These are phyloP conservation scores for Starmerella gropengiesseri DNA, from an alignment of 805 yeast genomes.

Conservation along the genomic window DNA sequence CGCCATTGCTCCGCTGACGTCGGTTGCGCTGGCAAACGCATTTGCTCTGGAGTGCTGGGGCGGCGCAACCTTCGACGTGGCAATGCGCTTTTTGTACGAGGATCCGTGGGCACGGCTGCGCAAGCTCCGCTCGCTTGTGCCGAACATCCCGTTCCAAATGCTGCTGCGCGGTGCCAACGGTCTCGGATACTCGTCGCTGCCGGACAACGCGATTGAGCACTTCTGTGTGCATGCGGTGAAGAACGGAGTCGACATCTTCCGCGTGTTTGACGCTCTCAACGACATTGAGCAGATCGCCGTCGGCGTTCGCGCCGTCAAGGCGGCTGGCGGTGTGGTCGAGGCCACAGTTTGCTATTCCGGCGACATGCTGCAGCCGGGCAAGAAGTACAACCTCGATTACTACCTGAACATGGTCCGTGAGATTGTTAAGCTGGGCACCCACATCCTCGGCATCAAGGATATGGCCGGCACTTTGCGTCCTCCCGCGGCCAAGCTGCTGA, in stretches of 20 bases:
- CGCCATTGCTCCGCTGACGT: slow-evolving; percentile 88
- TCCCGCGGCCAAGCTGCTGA: slow-evolving; percentile 71
- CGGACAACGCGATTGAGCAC: slow-evolving; percentile 97
- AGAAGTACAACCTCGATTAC: slow-evolving; percentile 90
- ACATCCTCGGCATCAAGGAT: slow-evolving; percentile 93
- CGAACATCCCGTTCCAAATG: slow-evolving; percentile 99
- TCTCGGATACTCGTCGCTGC: slow-evolving; percentile 93
- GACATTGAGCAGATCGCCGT: slow-evolving; percentile 94
- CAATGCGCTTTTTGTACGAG: slow-evolving; percentile 96
- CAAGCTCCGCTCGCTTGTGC: slow-evolving; percentile 76
- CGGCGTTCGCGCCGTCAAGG: slow-evolving; percentile 94
- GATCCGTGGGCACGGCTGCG: slow-evolving; percentile 98
- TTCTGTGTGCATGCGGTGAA: slow-evolving; percentile 91
- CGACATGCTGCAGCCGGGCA: slow-evolving; percentile 91
- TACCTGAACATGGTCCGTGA: slow-evolving; percentile 71
- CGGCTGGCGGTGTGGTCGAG: slow-evolving; percentile 98
- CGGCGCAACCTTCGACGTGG: slow-evolving; percentile 98
- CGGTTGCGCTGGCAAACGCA: slow-evolving; percentile 79
- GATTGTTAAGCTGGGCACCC: slow-evolving; percentile 90
- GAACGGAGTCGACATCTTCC: slow-evolving; percentile 91
- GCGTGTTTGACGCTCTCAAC: slow-evolving; percentile 95
- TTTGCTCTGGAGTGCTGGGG: slow-evolving; percentile 99
- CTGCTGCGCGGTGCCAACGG: slow-evolving; percentile 98
- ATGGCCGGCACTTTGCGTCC: slow-evolving; percentile 99
- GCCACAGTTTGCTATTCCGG: slow-evolving; percentile 98